A percentile compares a stretch with the other conserved stretches of the same genome.
Conservation (phyloP, 2,329 filamentous ascomycete genomes). For the Diaporthe caulivora region DNA sequence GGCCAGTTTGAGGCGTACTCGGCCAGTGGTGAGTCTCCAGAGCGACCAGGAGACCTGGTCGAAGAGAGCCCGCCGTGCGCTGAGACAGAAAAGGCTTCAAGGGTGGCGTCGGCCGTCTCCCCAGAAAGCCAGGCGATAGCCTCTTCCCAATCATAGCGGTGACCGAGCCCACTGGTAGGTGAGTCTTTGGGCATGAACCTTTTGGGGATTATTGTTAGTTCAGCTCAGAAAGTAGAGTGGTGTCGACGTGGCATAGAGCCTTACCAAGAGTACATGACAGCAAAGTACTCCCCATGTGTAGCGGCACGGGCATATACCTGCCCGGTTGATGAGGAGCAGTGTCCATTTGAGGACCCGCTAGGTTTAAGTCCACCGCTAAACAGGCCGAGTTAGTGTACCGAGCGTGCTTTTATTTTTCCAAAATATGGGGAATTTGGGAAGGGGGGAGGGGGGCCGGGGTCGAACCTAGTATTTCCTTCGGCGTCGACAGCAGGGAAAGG, state of each 20-base stretch:
- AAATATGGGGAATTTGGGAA: too few relatives aligned
- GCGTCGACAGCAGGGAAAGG: constrained; percentile 73
- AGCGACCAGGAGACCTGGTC: constrained; percentile 36
- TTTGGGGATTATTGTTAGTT: not conserved
- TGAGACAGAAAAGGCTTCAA: constrained; percentile 54
- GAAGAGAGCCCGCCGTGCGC: constrained; percentile 48
- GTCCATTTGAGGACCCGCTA: constrained; percentile 47
- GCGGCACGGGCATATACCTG: constrained; percentile 54
- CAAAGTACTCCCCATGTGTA: constrained; percentile 47
- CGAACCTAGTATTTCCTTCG: constrained; percentile 68
- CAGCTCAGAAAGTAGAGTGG: not conserved
- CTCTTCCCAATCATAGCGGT: constrained; percentile 57
- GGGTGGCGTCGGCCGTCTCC: constrained; percentile 45
- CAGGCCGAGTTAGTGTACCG: not conserved
- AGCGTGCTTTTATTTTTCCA: not conserved
- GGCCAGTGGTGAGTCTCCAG: constrained; percentile 45
- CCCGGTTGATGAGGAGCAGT: constrained; percentile 50
- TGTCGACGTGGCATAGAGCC: not conserved
- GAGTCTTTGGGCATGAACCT: constrained; percentile 61
- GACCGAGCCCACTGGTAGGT: constrained; percentile 49
- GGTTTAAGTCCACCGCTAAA: constrained; percentile 51
- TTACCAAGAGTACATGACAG: constrained; percentile 55
- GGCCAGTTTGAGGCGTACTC: constrained; percentile 50
- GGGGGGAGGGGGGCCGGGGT: too few relatives aligned
- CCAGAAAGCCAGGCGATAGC: constrained; percentile 49